Evolutionary conservation across 129 eudicot genomes (phyloP).

Genomic region (Escallonia rubra): DNA sequence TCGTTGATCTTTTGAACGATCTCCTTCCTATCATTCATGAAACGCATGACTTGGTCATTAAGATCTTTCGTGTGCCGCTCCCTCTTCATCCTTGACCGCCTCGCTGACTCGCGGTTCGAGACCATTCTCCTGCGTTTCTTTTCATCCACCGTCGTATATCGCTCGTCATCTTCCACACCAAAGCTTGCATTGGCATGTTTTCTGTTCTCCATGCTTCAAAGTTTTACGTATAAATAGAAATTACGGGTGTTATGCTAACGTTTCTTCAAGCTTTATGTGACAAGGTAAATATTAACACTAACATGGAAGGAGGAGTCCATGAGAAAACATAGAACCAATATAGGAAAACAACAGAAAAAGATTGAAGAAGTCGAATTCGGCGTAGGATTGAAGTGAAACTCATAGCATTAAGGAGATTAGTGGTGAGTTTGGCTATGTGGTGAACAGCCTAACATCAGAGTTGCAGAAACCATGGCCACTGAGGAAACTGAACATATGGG

Average conservation of each 20-base stretch:
- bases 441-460: not conserved
- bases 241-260: too few species aligned
- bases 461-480: not conserved
- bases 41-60: slow-evolving; percentile 28
- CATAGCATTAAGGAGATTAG: slow-evolving; percentile 30
- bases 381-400: slow-evolving; percentile 32
- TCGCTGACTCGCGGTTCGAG: slow-evolving; percentile 68
- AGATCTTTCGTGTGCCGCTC: slow-evolving; percentile 55
- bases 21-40: slow-evolving; percentile 32
- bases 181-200: slow-evolving; percentile 23
- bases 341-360: slow-evolving; percentile 61
- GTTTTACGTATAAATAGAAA: too few species aligned
- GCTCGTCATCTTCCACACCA: slow-evolving; percentile 23
- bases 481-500: not conserved
- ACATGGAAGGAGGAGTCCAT: slow-evolving; percentile 10
- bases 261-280: not conserved
- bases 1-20: slow-evolving; percentile 24
- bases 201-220: not conserved
- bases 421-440: slow-evolving; percentile 10
- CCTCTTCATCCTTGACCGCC: slow-evolving; percentile 60
- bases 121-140: slow-evolving; percentile 66
- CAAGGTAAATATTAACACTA: too few species aligned
- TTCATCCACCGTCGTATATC: slow-evolving; percentile 27
- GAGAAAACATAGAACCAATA: slow-evolving; percentile 69
- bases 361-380: slow-evolving; percentile 47